Base-by-base conservation (phyloP, 1,284 basidiomycete genomes). In the Papiliotrema nemorosa region DNA sequence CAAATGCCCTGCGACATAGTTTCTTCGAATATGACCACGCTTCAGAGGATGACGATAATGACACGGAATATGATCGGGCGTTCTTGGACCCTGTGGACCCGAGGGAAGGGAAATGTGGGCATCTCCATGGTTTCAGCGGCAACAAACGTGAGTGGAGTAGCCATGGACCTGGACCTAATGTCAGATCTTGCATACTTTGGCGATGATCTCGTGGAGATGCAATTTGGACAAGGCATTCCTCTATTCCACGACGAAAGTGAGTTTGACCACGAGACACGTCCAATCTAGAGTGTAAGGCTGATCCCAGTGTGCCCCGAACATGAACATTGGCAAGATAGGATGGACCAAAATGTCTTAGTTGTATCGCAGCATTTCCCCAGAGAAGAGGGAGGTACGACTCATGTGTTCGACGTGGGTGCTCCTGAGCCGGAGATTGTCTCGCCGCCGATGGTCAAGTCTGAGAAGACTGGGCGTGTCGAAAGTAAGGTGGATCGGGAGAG, bases 1-100 rank as follows among this genome's bases (percentile, higher is more conserved):
- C 80, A 7, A 76, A 81, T 9, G 88, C 87, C 5, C 78, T 96
- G 45, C 80, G 81, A 54, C 90, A 94, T 67, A 79, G 81, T 1
- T 94, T 93, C 74, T 78, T 94, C 12, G 35, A 34, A 16, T n/a
- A n/a, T n/a, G n/a, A n/a, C n/a, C n/a, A n/a, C n/a, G n/a, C n/a
- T n/a, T 22, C 31, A 2, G 50, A 51, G 5, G 36, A 52, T 5
- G 54, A 50, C 16, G 53, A 56, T 31, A 42, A 41, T 21, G 52
- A 52, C n/a, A 20, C 39, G 41, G 44, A 43, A 6, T 24, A 52
- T 4, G 54, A 59, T 31, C n/a, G n/a, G n/a, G 64, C 65, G 44
- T 21, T 61, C 3, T 35, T 68, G 20, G 50, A 57, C 24, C 59
- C 50, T 1, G 31, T 68, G 20, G 50, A 57, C 24, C 59, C 50